Percentiles rank a stretch among this genome's conserved stretches.
These are phyloP conservation scores for Penicillium roqueforti DNA, from an alignment of 495 filamentous ascomycete species.

Conservation along the genomic window DNA sequence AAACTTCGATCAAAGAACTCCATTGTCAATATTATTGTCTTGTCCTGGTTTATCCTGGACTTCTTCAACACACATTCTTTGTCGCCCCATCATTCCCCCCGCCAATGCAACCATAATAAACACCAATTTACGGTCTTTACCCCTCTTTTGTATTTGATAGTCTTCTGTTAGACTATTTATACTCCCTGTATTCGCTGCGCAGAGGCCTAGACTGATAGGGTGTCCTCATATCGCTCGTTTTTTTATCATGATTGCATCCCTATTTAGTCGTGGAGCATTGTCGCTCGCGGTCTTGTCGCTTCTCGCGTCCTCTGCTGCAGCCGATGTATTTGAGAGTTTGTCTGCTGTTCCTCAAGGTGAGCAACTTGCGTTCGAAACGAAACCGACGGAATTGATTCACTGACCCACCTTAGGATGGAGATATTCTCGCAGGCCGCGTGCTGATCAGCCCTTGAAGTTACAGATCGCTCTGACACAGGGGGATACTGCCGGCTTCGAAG, in stretches of 20 bases:
- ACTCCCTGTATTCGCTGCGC: background rate
- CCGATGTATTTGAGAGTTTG: constrained; percentile 38
- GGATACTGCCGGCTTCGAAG: constrained; percentile 56
- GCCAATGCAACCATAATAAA: constrained; percentile 28
- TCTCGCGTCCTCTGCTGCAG: constrained; percentile 33
- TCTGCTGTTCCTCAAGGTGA: constrained; percentile 35
- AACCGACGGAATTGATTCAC: background rate
- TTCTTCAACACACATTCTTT: constrained; percentile 15
- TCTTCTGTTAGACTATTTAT: constrained; percentile 8
- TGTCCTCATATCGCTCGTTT: constrained; percentile 1
- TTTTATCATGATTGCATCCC: constrained; percentile 27
- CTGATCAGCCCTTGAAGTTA: constrained; percentile 34
- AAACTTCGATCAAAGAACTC: background rate
- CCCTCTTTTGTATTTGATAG: constrained; percentile 1
- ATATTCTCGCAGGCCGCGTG: constrained; percentile 27
- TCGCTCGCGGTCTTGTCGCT: constrained; percentile 42
- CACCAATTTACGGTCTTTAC: constrained; percentile 11
- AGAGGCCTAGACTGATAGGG: background rate
- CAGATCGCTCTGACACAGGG: constrained; percentile 53
- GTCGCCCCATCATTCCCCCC: constrained; percentile 15
- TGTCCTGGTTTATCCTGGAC: background rate
- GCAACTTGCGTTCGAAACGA: constrained; percentile 13
- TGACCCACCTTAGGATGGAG: constrained; percentile 32
- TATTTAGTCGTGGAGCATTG: constrained; percentile 29
- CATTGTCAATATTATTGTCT: background rate